Percentiles rank a stretch among this genome's conserved stretches.
phyloP scores from a whole-genome alignment of 2,329 filamentous ascomycete species.

The Cladosporium velox region DNA sequence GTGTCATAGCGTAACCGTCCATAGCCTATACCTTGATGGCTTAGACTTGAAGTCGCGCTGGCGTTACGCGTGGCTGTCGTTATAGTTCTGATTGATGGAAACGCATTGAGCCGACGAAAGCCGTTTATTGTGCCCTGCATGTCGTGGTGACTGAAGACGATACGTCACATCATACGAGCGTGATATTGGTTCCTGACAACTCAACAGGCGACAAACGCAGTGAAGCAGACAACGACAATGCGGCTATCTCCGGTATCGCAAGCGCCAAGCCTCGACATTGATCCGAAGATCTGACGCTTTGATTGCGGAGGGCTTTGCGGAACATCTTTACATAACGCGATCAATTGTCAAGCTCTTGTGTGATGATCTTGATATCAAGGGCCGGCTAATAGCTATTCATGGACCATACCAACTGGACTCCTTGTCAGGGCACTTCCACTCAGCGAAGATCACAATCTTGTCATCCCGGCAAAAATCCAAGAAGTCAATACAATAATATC shows the following conservation, averaged over 20 bases:
- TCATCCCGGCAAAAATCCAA: neutral
- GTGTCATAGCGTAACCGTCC: neutral
- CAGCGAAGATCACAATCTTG: neutral
- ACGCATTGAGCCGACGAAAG: neutral
- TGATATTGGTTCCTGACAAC: neutral
- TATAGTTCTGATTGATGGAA: neutral
- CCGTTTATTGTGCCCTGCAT: neutral
- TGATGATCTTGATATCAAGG: neutral
- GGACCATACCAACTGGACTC: neutral
- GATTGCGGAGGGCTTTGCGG: neutral
- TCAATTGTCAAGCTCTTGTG: neutral
- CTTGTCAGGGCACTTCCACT: neutral
- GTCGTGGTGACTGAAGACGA: neutral
- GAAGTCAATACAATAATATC: neutral
- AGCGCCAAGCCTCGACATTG: neutral
- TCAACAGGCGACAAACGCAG: neutral
- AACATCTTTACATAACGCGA: neutral
- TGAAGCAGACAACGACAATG: neutral
- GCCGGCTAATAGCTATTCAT: neutral
- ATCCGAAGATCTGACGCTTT: neutral
- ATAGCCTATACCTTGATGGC: neutral
- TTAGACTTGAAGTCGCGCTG: neutral
- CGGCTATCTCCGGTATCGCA: neutral
- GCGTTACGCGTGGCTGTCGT: neutral
- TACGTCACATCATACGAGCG: neutral